Evolutionary conservation across 1,284 basidiomycete species (phyloP), one percentile per base, ranked within the genome.

Genomic region (Hortiboletus rubellus): DNA sequence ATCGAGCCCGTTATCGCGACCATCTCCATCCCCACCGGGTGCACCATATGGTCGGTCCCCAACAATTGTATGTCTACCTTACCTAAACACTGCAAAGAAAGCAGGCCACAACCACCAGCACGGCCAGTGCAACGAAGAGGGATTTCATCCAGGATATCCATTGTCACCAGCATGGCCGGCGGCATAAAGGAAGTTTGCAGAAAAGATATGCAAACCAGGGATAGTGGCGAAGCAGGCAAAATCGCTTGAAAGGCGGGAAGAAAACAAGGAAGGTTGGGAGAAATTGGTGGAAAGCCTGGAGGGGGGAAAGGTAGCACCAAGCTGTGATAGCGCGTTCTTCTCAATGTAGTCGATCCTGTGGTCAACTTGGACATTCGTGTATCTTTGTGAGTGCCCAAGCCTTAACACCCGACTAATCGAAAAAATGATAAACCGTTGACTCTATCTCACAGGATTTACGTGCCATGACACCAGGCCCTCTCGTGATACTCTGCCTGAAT

Each of bases 111-210:
- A 49, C 47, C 64, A 59, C 30, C 40, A 40, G 40, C 48, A 57
- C 43, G 38, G 15, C 57, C 58, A 55, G 33, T 55, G 56, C 77
- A 60, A 81, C 73, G 80, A 55, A 87, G 85, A 63, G 86, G 88
- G 10, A 76, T 92, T 22, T 89, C 86, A 59, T 88, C 85, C 0
- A 90, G 90, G 2, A 67, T 92, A 53, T 85, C 85, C n/a, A 85
- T 83, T 0, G 72, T 91, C 45, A 74, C 85, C 10, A 77, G 71
- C 44, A 75, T 62, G 44, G 60, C 47, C 3, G 66, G 60, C 4
- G 56, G 52, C 2, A 1, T 7, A 36, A 68, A 60, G 41, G 59
- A 68, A 45, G 27, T 71, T 5, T 27, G 7, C 22, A 37, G 47
- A 38, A 61, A 57, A 12, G 44, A 54, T 3, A 12, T 2, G 1